Percentiles rank a stretch among this genome's conserved stretches.
phyloP scores from a whole-genome alignment of 2,329 filamentous ascomycete genomes.

The Clonostachys solani region DNA sequence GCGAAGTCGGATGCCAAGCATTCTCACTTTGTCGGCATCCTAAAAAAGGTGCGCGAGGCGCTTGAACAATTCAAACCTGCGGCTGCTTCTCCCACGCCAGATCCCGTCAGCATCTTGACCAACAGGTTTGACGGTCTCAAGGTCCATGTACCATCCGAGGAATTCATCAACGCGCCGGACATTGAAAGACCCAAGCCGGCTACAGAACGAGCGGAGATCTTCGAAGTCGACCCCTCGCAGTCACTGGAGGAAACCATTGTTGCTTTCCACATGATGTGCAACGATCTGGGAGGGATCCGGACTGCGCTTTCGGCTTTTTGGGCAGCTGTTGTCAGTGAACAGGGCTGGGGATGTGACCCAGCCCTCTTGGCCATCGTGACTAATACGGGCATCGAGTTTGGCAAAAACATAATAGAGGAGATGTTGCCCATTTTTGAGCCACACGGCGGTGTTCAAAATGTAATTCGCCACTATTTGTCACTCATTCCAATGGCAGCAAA shows the following conservation, averaged over 20 bases:
- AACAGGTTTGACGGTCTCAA: not conserved
- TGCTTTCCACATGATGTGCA: conserved; percentile 3
- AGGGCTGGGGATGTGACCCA: conserved; percentile 5
- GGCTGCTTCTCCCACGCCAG: conserved; percentile 5
- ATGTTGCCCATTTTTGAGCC: conserved; percentile 27
- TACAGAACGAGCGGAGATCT: not conserved
- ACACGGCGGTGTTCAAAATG: not conserved
- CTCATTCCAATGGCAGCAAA: no score
- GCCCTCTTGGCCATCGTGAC: conserved; percentile 8
- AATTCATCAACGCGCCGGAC: not conserved
- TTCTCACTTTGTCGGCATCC: conserved; percentile 9
- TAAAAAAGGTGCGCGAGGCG: conserved; percentile 9
- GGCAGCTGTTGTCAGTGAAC: not conserved
- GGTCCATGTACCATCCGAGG: not conserved
- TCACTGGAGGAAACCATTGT: conserved; percentile 5
- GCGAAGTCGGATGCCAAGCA: conserved; percentile 4
- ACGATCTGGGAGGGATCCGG: conserved; percentile 6
- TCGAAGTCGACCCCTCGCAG: not conserved
- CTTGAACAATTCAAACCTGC: no score
- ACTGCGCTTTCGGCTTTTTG: no score
- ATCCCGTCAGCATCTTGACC: conserved; percentile 4
- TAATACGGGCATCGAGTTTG: conserved; percentile 11
- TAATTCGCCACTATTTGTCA: no score
- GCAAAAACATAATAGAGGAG: conserved; percentile 29
- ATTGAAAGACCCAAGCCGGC: not conserved